Conservation (phyloP, 495 filamentous ascomycete genomes). For the Entonaema liquescens region DNA sequence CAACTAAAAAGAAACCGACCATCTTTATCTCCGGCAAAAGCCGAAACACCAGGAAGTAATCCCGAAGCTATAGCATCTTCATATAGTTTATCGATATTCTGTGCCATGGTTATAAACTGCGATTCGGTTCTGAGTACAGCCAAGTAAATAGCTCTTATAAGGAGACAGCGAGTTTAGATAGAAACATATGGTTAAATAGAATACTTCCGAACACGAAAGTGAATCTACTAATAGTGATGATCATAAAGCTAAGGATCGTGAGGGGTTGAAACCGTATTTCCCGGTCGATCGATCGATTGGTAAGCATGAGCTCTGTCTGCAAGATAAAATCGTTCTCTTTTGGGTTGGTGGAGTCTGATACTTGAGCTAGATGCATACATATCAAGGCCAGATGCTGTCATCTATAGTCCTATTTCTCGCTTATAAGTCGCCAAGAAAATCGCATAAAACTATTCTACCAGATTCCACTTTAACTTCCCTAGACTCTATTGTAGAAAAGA, state of each 20-base stretch:
- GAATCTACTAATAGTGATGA: background rate
- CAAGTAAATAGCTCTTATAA: too few species aligned
- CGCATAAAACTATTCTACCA: background rate
- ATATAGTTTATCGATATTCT: constrained; percentile 33
- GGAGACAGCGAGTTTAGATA: background rate
- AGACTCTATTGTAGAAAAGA: background rate
- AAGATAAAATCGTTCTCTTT: background rate
- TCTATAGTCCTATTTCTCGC: too few species aligned
- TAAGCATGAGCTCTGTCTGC: background rate
- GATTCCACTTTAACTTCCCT: background rate
- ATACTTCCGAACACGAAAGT: background rate
- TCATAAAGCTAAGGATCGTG: background rate
- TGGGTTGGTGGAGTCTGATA: background rate
- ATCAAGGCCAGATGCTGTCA: too few species aligned
- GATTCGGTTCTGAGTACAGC: background rate
- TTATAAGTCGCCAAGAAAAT: too few species aligned
- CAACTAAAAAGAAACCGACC: constrained; percentile 13
- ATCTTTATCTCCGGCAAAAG: constrained; percentile 34
- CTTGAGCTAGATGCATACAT: background rate
- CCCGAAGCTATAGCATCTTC: constrained; percentile 35
- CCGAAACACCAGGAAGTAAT: constrained; percentile 31
- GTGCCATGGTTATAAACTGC: constrained; percentile 6
- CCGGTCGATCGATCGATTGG: background rate
- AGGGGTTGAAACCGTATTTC: background rate
- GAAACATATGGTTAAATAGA: background rate